Evolutionary conservation across 2,329 filamentous ascomycete genomes (phyloP), one percentile per base, ranked within the genome.

Genomic region (Graphilbum sp.): DNA sequence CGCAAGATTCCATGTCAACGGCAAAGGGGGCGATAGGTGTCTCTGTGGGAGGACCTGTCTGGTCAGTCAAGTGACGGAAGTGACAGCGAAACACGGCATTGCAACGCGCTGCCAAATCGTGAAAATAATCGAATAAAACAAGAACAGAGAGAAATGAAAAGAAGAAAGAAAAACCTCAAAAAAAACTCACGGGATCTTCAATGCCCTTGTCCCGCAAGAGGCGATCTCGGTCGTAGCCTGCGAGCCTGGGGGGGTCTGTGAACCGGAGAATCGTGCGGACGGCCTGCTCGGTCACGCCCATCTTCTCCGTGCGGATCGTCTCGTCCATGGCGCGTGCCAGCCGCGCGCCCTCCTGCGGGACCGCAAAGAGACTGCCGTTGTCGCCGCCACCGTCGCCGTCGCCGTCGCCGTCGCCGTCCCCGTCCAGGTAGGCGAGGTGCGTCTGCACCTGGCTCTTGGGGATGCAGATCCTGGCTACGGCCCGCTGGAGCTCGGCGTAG

Each of bases 11-110:
- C 32, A 20, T 11, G 39, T 18, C 2, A 43, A 40, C 4, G 40
- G 36, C 12, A 47, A 17, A 3, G 41, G 46, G 1, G 41, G 43
- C 1, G 41, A 36, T 5, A 47, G 5, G 12, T 41, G 25, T 27
- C 32, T 29, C 11, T 7, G 17, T 9, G 8, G 11, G 3, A 34
- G 15, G 2, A 1, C 19, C 16, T 39, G 7, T 3, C n/a, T n/a
- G n/a, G n/a, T n/a, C n/a, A n/a, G n/a, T n/a, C n/a, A n/a, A n/a
- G n/a, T n/a, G n/a, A n/a, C n/a, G n/a, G n/a, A n/a, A n/a, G n/a
- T n/a, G n/a, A n/a, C n/a, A n/a, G n/a, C n/a, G n/a, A n/a, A n/a
- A n/a, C n/a, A n/a, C n/a, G n/a, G n/a, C n/a, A n/a, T n/a, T n/a
- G n/a, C n/a, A n/a, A n/a, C n/a, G n/a, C n/a, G n/a, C n/a, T n/a